Percentiles rank a stretch among this genome's conserved stretches.
Evolutionary conservation across 345 rosid genomes (phyloP).

Genomic region (Aquilaria sinensis): DNA sequence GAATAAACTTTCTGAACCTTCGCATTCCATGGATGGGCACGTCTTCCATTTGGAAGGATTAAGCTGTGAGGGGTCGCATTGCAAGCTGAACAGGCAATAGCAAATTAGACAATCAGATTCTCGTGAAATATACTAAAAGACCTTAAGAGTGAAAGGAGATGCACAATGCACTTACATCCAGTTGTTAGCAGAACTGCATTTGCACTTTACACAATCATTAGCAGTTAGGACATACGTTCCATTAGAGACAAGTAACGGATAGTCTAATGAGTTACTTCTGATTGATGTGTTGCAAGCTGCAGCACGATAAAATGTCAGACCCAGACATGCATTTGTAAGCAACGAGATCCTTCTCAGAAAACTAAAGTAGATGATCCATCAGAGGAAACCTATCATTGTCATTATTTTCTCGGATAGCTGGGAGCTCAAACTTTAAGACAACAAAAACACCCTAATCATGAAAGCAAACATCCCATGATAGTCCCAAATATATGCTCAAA

Average conservation of each 20-base stretch:
- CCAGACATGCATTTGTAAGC: too few species aligned
- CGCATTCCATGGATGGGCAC: conserved; percentile 59
- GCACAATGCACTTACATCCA: conserved; percentile 45
- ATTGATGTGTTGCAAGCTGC: conserved; percentile 71
- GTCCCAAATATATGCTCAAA: too few species aligned
- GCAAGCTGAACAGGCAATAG: conserved; percentile 39
- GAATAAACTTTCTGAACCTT: conserved; percentile 23
- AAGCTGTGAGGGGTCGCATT: conserved; percentile 47
- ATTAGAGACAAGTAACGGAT: conserved; percentile 39
- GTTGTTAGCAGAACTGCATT: conserved; percentile 47
- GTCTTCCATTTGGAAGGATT: conserved; percentile 26
- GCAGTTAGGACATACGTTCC: conserved; percentile 55
- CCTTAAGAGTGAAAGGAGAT: not conserved
- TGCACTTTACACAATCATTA: conserved; percentile 56
- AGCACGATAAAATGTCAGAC: conserved; percentile 4
- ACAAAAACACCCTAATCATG: too few species aligned
- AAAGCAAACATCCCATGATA: too few species aligned
- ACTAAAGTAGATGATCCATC: too few species aligned
- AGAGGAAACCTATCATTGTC: too few species aligned
- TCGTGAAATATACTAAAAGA: not conserved
- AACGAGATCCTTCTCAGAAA: too few species aligned
- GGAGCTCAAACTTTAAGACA: too few species aligned
- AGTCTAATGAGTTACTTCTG: conserved; percentile 38
- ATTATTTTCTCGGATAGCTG: too few species aligned
- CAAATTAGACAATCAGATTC: conserved; percentile 5